These are phyloP conservation scores for Mycena amicta DNA, from an alignment of 768 basidiomycete species.

Conservation along the genomic window DNA sequence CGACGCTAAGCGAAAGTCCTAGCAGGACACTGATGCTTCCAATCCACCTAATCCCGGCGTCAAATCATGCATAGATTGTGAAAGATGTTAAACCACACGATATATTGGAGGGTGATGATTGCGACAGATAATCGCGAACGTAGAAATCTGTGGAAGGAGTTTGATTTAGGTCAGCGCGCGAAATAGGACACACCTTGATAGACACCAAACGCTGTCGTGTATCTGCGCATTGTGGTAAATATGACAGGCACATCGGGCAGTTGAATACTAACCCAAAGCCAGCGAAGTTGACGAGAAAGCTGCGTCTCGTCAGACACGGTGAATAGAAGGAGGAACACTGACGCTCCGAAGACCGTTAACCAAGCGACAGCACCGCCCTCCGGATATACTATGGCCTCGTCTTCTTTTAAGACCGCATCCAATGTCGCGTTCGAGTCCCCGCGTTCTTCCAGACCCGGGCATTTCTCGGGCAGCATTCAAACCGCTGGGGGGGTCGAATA, in stretches of 20 bases:
- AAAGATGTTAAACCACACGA: too few species aligned
- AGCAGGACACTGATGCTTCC: constrained; percentile 52
- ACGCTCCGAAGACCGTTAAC: constrained; percentile 20
- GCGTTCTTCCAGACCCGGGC: too few species aligned
- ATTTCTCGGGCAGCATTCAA: too few species aligned
- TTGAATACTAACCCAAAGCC: constrained; percentile 40
- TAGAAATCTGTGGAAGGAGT: constrained; percentile 44
- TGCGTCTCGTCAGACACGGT: constrained; percentile 5
- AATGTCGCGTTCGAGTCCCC: too few species aligned
- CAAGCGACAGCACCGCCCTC: constrained; percentile 16
- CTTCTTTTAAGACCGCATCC: too few species aligned
- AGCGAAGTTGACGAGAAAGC: constrained; percentile 41
- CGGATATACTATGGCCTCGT: constrained; percentile 2
- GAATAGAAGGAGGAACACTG: not conserved
- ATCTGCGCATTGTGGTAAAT: constrained; percentile 27
- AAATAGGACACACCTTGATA: constrained; percentile 35
- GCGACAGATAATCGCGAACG: constrained; percentile 37
- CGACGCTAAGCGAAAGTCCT: constrained; percentile 43
- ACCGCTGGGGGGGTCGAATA: too few species aligned
- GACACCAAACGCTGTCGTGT: constrained; percentile 39
- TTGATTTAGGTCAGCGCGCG: too few species aligned
- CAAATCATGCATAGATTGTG: too few species aligned
- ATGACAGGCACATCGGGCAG: not conserved
- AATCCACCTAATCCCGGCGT: constrained; percentile 44
- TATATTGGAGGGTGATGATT: constrained; percentile 37